Evolutionary conservation across 2,329 filamentous ascomycete genomes (phyloP).

Genomic region (Fusarium nisikadoi): DNA sequence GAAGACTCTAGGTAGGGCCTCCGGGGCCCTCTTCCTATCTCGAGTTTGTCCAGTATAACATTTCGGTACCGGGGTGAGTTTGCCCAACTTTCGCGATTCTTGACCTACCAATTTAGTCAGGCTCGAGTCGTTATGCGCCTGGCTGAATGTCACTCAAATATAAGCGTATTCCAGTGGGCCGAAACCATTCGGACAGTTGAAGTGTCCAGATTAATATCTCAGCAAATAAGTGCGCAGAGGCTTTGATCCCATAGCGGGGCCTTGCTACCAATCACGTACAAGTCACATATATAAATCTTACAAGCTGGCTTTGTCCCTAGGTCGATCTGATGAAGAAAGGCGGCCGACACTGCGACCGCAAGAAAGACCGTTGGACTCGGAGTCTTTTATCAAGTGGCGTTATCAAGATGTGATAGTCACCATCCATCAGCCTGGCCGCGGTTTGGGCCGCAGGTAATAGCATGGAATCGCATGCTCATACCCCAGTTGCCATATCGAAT

Average conservation of each 20-base stretch:
- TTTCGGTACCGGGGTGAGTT: not conserved
- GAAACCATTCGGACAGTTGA: not conserved
- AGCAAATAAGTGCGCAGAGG: not conserved
- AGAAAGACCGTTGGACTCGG: not conserved
- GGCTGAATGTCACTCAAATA: not conserved
- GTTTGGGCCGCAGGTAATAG: slow-evolving; percentile 40
- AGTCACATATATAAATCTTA: slow-evolving; percentile 14
- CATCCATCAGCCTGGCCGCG: slow-evolving; percentile 38
- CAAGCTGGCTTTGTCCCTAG: slow-evolving; percentile 5
- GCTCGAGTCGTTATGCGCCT: not conserved
- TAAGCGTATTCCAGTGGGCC: not conserved
- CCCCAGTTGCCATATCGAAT: slow-evolving; percentile 17
- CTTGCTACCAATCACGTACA: not conserved
- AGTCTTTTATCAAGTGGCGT: slow-evolving; percentile 38
- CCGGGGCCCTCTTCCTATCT: not conserved
- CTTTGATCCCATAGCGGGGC: not conserved
- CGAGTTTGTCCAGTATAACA: not conserved
- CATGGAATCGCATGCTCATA: slow-evolving; percentile 27
- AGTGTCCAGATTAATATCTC: not conserved
- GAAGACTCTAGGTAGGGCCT: not conserved
- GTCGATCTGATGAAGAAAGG: slow-evolving; percentile 12
- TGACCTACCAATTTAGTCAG: not conserved
- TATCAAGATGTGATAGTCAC: slow-evolving; percentile 26
- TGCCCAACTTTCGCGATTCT: not conserved
- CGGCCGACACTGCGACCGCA: slow-evolving; percentile 19